Base-by-base conservation (phyloP, 305 asterid genomes). In the Solanum hybrid region DNA sequence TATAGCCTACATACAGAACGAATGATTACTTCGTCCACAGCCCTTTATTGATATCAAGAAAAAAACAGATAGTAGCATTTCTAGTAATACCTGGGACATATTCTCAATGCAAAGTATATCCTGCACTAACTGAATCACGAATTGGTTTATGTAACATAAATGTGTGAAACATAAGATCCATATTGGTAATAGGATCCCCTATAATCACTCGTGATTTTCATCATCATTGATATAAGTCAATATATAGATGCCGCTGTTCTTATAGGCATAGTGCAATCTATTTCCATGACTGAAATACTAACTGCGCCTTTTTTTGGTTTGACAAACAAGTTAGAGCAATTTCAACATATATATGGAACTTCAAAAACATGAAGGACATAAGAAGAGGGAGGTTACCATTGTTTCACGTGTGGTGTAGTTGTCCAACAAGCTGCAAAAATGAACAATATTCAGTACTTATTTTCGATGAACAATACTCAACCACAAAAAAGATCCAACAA, bases 401-500 rank as follows among this genome's bases (percentile, higher is more conserved):
- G 96, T 77, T 93, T 94, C 90, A 97, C 94, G 86, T 93, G 96
- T 38, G 97, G 97, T 60, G 96, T 97, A 87, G 94, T 92, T 88
- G 79, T 93, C 99, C 99, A 97, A 95, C 98, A 97, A 95, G 94
- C 99, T 97, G 98, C 96, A 94, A 42, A 88, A 64, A 87, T 10
- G 35, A 37, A 88, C 56, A 84, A 32, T 56, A 51, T 31, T 84
- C 75, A 84, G 29, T 32, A 51, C 42, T 88, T 88, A 12, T 42
- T 76, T n/a, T 88, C 4, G 3, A 77, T 40, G 14, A 10, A 10
- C 14, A 10, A 40, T 10, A 31, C 37, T 12, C 87, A 10, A 51
- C 40, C 75, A 31, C 31, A 31, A 51, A 51, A 82, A 20, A 31
- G 20, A 24, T 56, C 27, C 66, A 78, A 78, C 38, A 32, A 34